phyloP scores from a whole-genome alignment of 2,329 filamentous ascomycete genomes.

The Pseudopithomyces chartarum region DNA sequence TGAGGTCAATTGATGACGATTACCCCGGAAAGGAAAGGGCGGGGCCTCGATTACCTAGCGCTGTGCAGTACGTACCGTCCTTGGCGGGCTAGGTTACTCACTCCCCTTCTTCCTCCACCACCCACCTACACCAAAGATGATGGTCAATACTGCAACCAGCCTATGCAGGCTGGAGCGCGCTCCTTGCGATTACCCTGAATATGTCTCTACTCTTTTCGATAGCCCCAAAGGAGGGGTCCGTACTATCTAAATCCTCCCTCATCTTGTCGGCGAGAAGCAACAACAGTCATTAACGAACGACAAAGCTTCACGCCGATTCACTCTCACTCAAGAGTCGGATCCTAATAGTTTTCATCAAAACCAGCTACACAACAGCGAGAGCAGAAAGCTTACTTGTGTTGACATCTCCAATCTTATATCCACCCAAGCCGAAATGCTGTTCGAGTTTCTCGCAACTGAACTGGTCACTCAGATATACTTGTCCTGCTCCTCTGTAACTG shows the following conservation, averaged over 20 bases:
- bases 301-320: slow-evolving; percentile 30
- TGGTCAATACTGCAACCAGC: slow-evolving; percentile 25
- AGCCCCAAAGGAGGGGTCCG: slow-evolving; percentile 61
- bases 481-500: slow-evolving; percentile 57
- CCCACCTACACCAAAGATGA: slow-evolving; percentile 33
- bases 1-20: slow-evolving; percentile 13
- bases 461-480: slow-evolving; percentile 62
- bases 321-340: slow-evolving; percentile 12
- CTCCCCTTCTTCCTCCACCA: slow-evolving; percentile 27
- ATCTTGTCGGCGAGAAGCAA: slow-evolving; percentile 32
- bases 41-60: not conserved
- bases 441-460: slow-evolving; percentile 63
- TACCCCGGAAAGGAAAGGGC: slow-evolving; percentile 17
- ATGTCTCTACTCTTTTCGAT: slow-evolving; percentile 45
- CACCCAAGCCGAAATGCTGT: slow-evolving; percentile 52
- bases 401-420: slow-evolving; percentile 3
- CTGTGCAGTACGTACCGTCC: slow-evolving; percentile 11
- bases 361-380: slow-evolving; percentile 5
- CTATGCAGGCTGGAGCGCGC: slow-evolving; percentile 29
- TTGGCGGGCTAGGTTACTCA: slow-evolving; percentile 1
- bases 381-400: slow-evolving; percentile 3
- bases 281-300: slow-evolving; percentile 15
- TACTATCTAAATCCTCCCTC: slow-evolving; percentile 47
- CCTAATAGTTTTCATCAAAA: slow-evolving; percentile 5
- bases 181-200: slow-evolving; percentile 24